phyloP scores from a whole-genome alignment of 2,329 filamentous ascomycete species.

The Venturia carpophila region DNA sequence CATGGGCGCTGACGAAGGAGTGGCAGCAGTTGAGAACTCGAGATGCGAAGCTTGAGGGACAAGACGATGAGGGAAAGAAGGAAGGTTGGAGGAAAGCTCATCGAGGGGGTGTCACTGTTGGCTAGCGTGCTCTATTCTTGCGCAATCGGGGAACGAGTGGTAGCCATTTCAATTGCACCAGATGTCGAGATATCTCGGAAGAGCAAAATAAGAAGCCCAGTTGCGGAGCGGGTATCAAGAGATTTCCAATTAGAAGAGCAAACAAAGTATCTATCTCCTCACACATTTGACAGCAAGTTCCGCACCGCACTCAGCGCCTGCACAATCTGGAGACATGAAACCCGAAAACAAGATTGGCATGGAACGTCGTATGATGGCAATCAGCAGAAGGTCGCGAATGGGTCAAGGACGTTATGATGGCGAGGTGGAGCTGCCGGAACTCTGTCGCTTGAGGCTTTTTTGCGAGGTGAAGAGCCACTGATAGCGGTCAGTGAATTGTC shows the following conservation, averaged over 20 bases:
- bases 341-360: not conserved
- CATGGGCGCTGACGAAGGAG: not conserved
- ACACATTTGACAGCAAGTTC: not conserved
- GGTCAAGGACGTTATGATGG: not conserved
- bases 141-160: not conserved
- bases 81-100: not conserved
- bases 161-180: not conserved
- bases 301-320: not conserved
- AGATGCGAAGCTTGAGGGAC: too few relatives aligned
- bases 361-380: not conserved
- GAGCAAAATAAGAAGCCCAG: not conserved
- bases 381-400: not conserved
- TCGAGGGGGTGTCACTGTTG: not conserved
- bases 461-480: constrained; percentile 9
- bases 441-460: constrained; percentile 5
- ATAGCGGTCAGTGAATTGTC: not conserved
- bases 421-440: not conserved
- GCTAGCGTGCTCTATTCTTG: not conserved
- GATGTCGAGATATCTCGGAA: not conserved
- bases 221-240: constrained; percentile 3
- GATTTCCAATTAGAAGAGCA: not conserved
- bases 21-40: not conserved
- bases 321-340: not conserved
- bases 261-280: not conserved
- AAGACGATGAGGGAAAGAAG: not conserved